Conservation (phyloP, 768 basidiomycete genomes). For the Boletus tylopilopsis region DNA sequence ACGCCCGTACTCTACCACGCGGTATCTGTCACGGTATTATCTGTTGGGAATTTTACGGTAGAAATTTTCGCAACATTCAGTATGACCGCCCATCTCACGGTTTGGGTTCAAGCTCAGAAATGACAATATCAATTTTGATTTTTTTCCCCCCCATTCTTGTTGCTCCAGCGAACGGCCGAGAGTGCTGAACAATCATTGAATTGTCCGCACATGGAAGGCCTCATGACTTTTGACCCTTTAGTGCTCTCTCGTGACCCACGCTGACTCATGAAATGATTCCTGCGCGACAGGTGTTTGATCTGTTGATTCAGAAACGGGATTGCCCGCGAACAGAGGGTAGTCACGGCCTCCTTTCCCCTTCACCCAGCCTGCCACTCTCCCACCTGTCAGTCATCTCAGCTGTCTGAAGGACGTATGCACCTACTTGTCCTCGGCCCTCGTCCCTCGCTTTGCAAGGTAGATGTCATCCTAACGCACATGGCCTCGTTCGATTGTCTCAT, state of each 20-base stretch:
- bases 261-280: constrained; percentile 14
- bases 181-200: constrained; percentile 1
- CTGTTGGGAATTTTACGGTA: neutral
- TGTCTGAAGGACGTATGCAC: no score
- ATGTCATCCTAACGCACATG: neutral
- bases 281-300: constrained; percentile 5
- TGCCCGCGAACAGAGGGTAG: constrained; percentile 8
- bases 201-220: constrained; percentile 3
- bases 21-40: constrained; percentile 12
- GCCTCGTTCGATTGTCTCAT: neutral
- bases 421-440: neutral
- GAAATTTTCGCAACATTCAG: neutral
- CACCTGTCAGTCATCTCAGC: constrained; percentile 1
- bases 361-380: neutral
- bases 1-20: constrained; percentile 2
- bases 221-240: constrained; percentile 1
- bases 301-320: constrained; percentile 13
- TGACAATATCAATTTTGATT: neutral
- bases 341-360: constrained; percentile 1
- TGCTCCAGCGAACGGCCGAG: constrained; percentile 1
- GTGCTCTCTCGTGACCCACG: neutral
- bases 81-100: constrained; percentile 10
- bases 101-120: constrained; percentile 14
- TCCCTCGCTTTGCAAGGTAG: neutral
- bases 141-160: neutral